phyloP scores from a whole-genome alignment of 2,329 filamentous ascomycete genomes.

The Immersiporthe knoxdaviesiana region DNA sequence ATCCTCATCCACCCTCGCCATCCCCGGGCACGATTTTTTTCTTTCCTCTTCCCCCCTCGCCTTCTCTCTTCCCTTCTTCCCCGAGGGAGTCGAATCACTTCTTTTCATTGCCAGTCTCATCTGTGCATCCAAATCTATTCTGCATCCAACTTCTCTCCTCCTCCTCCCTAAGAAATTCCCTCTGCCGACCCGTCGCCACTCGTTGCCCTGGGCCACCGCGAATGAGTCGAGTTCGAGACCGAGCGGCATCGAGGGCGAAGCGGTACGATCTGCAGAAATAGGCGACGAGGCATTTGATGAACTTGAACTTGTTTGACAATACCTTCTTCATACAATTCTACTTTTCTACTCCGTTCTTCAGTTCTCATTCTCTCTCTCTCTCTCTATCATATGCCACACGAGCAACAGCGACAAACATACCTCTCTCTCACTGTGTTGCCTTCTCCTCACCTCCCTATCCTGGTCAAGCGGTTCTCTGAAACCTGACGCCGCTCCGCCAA shows the following conservation, averaged over 20 bases:
- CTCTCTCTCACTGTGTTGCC: conserved; percentile 19
- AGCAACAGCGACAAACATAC: conserved; percentile 18
- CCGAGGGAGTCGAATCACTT: conserved; percentile 10
- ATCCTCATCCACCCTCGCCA: conserved; percentile 16
- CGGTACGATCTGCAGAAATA: conserved; percentile 11
- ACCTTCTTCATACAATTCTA: conserved; percentile 3
- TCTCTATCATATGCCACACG: not conserved
- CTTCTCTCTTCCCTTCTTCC: not conserved
- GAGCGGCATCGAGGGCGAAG: conserved; percentile 14
- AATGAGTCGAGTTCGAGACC: conserved; percentile 21
- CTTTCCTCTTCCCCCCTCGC: not conserved
- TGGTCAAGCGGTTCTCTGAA: conserved; percentile 28
- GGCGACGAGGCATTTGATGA: not conserved
- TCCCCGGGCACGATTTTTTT: conserved; percentile 13
- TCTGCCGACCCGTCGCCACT: conserved; percentile 13
- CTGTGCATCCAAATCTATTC: conserved; percentile 3
- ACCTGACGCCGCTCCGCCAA: conserved; percentile 29
- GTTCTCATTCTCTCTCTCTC: not conserved
- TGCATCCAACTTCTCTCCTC: not conserved
- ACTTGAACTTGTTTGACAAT: not conserved
- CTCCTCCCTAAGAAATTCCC: not conserved
- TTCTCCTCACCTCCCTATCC: conserved; percentile 28
- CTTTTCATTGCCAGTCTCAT: conserved; percentile 7
- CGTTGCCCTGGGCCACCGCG: conserved; percentile 12
- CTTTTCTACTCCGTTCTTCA: not conserved